These are phyloP conservation scores for Myriangium duriaei DNA, from an alignment of 2,329 filamentous ascomycete species.

Conservation along the genomic window DNA sequence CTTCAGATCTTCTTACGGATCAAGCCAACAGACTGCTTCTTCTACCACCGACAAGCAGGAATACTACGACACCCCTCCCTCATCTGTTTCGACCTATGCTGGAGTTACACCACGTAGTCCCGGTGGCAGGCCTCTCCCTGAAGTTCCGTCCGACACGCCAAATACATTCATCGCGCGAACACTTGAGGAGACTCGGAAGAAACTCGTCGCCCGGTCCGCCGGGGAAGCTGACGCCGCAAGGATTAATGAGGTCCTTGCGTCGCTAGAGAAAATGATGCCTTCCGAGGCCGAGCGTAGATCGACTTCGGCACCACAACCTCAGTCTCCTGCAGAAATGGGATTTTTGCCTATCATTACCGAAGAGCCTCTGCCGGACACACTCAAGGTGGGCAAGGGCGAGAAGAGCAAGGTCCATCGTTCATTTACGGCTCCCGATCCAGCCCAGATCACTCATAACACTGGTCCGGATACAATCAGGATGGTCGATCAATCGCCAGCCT, in stretches of 20 bases:
- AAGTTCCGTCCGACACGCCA: slow-evolving; percentile 34
- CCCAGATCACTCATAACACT: background rate
- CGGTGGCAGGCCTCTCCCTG: slow-evolving; percentile 28
- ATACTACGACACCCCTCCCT: slow-evolving; percentile 40
- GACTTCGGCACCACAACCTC: slow-evolving; percentile 33
- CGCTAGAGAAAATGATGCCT: slow-evolving; percentile 25
- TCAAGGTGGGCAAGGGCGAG: slow-evolving; percentile 14
- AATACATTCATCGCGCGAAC: slow-evolving; percentile 42
- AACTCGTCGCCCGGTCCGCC: slow-evolving; percentile 40
- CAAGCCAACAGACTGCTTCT: slow-evolving; percentile 28
- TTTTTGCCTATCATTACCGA: slow-evolving; percentile 41
- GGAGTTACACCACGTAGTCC: slow-evolving; percentile 12
- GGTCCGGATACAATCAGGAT: slow-evolving; percentile 34
- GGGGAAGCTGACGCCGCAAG: slow-evolving; percentile 37
- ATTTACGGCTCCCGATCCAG: slow-evolving; percentile 29
- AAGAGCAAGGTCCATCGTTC: slow-evolving; percentile 26
- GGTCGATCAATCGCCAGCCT: slow-evolving; percentile 33
- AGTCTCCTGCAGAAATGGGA: slow-evolving; percentile 19
- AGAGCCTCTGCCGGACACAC: slow-evolving; percentile 29
- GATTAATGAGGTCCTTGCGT: slow-evolving; percentile 46
- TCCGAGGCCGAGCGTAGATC: slow-evolving; percentile 25
- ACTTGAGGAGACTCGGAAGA: slow-evolving; percentile 45
- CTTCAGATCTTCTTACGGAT: slow-evolving; percentile 51
- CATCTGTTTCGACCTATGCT: slow-evolving; percentile 28
- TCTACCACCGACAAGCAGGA: slow-evolving; percentile 28